Evolutionary conservation across 768 basidiomycete species (phyloP).

Genomic region (Hysterangium stoloniferum): DNA sequence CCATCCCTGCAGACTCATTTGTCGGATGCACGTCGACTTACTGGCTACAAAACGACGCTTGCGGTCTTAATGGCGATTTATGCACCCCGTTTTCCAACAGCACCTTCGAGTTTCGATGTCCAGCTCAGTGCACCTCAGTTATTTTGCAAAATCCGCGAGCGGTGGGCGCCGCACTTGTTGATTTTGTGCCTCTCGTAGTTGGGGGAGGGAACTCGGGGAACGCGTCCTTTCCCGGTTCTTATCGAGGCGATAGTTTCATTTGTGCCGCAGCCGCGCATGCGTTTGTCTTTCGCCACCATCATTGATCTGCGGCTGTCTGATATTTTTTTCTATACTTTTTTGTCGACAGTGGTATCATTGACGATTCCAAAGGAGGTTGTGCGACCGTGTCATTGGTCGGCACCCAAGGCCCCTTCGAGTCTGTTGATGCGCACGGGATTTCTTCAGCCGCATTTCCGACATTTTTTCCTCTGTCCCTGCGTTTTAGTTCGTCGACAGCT

Average conservation of each 20-base stretch:
- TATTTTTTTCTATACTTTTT: neutral
- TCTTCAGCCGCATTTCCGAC: conserved; percentile 67
- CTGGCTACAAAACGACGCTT: conserved; percentile 62
- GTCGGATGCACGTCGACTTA: conserved; percentile 63
- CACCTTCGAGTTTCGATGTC: conserved; percentile 72
- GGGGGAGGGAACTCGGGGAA: conserved; percentile 70
- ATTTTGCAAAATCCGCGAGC: conserved; percentile 67
- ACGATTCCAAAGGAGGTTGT: conserved; percentile 67
- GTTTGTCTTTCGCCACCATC: conserved; percentile 34
- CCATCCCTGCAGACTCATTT: conserved; percentile 55
- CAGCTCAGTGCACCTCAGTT: conserved; percentile 57
- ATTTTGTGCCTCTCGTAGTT: conserved; percentile 67
- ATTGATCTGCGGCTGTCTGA: neutral
- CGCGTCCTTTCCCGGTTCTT: conserved; percentile 36
- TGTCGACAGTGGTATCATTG: conserved; percentile 50
- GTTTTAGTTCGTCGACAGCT: conserved; percentile 39
- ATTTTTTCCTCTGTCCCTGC: conserved; percentile 64
- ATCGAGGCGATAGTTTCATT: conserved; percentile 78
- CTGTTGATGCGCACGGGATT: conserved; percentile 52
- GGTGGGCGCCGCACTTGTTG: conserved; percentile 57
- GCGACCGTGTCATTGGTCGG: conserved; percentile 60
- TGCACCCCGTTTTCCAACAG: conserved; percentile 60
- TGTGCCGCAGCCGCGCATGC: conserved; percentile 80
- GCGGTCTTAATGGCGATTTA: conserved; percentile 59
- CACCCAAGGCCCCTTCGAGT: conserved; percentile 63